A percentile compares a stretch with the other conserved stretches of the same genome.
Evolutionary conservation across 257 asterid species (phyloP).

Genomic region (Nicotiana obtusifolia): DNA sequence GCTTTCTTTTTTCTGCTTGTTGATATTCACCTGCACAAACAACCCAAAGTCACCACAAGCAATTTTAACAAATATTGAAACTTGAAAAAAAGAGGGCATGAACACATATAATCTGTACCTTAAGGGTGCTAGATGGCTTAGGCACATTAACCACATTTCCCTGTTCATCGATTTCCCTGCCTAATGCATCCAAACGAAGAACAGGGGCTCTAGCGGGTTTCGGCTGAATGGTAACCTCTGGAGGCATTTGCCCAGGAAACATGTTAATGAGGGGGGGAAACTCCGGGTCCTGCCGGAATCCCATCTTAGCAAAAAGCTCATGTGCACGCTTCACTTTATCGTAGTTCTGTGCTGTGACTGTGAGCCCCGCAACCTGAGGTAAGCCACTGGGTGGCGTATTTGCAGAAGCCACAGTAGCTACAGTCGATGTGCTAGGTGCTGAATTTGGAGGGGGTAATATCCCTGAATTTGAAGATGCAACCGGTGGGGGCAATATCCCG

Average conservation of each 20-base stretch:
- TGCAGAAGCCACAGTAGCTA: constrained; percentile 27
- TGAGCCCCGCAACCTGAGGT: constrained; percentile 70
- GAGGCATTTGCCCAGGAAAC: constrained; percentile 87
- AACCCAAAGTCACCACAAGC: not conserved
- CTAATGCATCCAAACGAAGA: constrained; percentile 89
- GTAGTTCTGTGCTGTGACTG: constrained; percentile 64
- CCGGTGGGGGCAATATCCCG: constrained; percentile 32
- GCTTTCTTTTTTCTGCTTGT: constrained; percentile 93
- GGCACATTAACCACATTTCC: constrained; percentile 79
- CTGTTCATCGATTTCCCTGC: constrained; percentile 93
- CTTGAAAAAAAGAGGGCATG: not conserved
- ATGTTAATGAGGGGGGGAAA: constrained; percentile 74
- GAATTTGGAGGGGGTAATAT: constrained; percentile 21
- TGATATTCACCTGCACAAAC: constrained; percentile 71
- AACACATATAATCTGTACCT: constrained; percentile 39
- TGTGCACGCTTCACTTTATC: constrained; percentile 90
- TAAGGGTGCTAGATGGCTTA: constrained; percentile 83
- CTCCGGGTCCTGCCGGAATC: constrained; percentile 87
- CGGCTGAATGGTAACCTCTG: constrained; percentile 69
- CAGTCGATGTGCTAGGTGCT: constrained; percentile 21
- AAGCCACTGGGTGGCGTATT: constrained; percentile 41
- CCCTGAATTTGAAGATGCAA: constrained; percentile 22
- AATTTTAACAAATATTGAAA: not conserved
- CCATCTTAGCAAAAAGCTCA: constrained; percentile 90
- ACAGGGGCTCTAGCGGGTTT: constrained; percentile 91